phyloP scores from a whole-genome alignment of 1,284 basidiomycete species.

The Mrakiaceae sp. region DNA sequence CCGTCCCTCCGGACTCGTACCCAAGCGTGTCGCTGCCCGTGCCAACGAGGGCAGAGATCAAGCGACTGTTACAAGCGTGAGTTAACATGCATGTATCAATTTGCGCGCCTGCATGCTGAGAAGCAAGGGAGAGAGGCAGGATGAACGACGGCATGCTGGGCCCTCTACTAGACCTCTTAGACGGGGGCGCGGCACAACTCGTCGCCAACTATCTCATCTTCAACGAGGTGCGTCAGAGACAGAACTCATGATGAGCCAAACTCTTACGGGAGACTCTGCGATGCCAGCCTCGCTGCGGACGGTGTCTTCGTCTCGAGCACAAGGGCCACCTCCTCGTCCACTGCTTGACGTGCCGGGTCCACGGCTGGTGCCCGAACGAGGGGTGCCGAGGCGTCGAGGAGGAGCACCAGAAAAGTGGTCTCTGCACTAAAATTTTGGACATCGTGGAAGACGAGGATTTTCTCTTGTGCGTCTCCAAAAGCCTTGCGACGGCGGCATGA shows the following conservation, averaged over 20 bases:
- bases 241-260: too few relatives aligned
- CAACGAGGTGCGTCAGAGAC: not conserved
- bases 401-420: not conserved
- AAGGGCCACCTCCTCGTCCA: not conserved
- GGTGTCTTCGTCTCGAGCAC: not conserved
- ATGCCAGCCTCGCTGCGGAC: not conserved
- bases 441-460: not conserved
- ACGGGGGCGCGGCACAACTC: not conserved
- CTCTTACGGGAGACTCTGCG: too few relatives aligned
- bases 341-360: not conserved
- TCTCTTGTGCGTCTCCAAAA: not conserved
- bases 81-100: too few relatives aligned
- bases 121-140: not conserved
- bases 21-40: not conserved
- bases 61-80: too few relatives aligned
- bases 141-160: slow-evolving; percentile 1
- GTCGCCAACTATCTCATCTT: not conserved
- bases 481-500: too few relatives aligned
- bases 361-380: not conserved
- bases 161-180: not conserved
- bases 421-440: not conserved
- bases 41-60: not conserved
- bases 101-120: too few relatives aligned
- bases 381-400: not conserved
- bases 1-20: not conserved